Evolutionary conservation across 2,329 filamentous ascomycete species (phyloP).

Genomic region (Bertia moriformis): DNA sequence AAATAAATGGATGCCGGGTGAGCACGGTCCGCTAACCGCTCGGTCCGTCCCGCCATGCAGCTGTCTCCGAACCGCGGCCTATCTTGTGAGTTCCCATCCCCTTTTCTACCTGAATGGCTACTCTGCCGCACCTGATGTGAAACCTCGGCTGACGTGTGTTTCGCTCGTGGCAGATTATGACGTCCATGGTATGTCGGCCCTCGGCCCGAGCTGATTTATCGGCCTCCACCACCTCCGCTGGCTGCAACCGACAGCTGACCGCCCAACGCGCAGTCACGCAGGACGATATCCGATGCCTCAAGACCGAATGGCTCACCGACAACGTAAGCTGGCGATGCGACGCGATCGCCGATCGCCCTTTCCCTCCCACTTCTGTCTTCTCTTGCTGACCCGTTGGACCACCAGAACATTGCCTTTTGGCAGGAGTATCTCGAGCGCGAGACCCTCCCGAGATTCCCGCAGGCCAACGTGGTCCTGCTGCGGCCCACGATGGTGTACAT

Average conservation of each 20-base stretch:
- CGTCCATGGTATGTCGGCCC: background rate
- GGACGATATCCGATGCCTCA: conserved; percentile 78
- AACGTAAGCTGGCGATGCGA: conserved; percentile 51
- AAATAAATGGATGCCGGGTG: too few species aligned
- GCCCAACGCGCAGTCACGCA: conserved; percentile 49
- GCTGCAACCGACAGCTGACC: conserved; percentile 1
- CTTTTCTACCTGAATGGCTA: background rate
- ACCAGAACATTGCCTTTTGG: conserved; percentile 88
- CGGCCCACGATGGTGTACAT: conserved; percentile 87
- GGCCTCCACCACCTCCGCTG: conserved; percentile 1
- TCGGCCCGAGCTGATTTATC: background rate
- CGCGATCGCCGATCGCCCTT: conserved; percentile 2
- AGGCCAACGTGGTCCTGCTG: conserved; percentile 76
- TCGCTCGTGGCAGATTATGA: too few species aligned
- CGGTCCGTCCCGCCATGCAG: too few species aligned
- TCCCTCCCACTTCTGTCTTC: conserved; percentile 2
- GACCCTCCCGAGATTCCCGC: conserved; percentile 63
- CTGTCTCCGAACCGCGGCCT: background rate
- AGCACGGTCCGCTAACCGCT: too few species aligned
- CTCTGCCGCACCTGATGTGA: background rate
- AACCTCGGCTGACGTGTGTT: background rate
- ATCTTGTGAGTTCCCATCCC: background rate
- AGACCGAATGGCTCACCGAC: conserved; percentile 90
- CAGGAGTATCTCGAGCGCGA: conserved; percentile 94
- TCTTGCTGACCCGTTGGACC: conserved; percentile 8